Percentiles rank a stretch among this genome's conserved stretches.
These are phyloP conservation scores for Talaromyces sp. DNA, from an alignment of 2,329 filamentous ascomycete genomes.

Conservation along the genomic window DNA sequence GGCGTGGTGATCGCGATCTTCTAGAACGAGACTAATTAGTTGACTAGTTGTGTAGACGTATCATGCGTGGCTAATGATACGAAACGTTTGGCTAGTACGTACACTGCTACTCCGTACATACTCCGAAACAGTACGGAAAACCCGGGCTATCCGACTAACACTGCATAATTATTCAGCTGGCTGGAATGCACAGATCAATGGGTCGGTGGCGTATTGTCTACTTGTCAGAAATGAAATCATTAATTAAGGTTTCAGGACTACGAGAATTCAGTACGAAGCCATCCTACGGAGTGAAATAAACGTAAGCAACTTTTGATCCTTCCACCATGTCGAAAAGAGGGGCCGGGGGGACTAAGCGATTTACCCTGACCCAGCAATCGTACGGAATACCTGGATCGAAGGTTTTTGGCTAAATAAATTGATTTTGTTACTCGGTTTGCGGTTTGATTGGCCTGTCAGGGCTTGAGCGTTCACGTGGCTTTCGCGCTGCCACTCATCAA, in stretches of 20 bases:
- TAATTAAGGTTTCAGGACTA: background rate
- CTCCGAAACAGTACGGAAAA: background rate
- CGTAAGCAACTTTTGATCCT: background rate
- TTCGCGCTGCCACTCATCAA: background rate
- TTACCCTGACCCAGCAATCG: background rate
- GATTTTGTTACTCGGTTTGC: background rate
- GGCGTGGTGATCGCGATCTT: slow-evolving; percentile 12
- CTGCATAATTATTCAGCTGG: background rate
- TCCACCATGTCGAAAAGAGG: background rate
- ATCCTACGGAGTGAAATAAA: background rate
- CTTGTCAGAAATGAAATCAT: background rate
- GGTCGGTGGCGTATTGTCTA: background rate
- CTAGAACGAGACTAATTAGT: background rate
- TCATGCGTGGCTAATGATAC: background rate
- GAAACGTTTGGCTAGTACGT: background rate
- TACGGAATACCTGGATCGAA: background rate
- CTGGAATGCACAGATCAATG: background rate
- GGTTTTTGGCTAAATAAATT: too few relatives aligned
- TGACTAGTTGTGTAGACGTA: background rate
- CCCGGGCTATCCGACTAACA: background rate
- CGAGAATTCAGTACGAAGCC: background rate
- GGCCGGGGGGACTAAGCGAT: slow-evolving; percentile 1
- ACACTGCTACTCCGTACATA: background rate
- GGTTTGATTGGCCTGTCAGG: slow-evolving; percentile 8
- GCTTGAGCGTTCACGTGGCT: slow-evolving; percentile 3